These are phyloP conservation scores for Yarrowia yakushimensis DNA, from an alignment of 805 yeast species.

Conservation along the genomic window DNA sequence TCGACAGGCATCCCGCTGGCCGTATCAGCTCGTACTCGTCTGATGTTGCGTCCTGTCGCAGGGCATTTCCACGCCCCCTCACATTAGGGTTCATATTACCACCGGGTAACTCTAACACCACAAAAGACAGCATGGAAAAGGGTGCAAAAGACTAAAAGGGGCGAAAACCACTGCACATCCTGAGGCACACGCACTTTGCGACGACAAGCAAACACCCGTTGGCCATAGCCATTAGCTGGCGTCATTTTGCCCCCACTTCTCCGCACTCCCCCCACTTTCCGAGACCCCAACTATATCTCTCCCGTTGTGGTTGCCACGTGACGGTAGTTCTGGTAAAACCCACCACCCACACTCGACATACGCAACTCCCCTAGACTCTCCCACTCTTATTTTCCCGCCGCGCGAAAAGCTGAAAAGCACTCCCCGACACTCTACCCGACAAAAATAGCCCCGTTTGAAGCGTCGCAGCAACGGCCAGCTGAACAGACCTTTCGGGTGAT, in stretches of 20 bases:
- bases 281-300: not conserved
- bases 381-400: constrained; percentile 25
- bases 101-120: constrained; percentile 25
- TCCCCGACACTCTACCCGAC: constrained; percentile 14
- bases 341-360: constrained; percentile 15
- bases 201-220: constrained; percentile 15
- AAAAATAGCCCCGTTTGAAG: not conserved
- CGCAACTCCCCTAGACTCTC: constrained; percentile 24
- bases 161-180: constrained; percentile 16
- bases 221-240: not conserved
- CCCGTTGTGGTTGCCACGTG: constrained; percentile 7
- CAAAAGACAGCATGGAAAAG: constrained; percentile 20
- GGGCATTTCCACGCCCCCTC: constrained; percentile 2
- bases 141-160: constrained; percentile 17
- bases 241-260: not conserved
- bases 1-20: not conserved
- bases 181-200: constrained; percentile 19
- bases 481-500: constrained; percentile 23
- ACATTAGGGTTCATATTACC: constrained; percentile 18
- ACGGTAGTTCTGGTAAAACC: constrained; percentile 8
- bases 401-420: constrained; percentile 25
- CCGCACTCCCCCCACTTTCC: not conserved
- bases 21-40: too few species aligned
- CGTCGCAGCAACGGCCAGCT: constrained; percentile 22
- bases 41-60: not conserved